Evolutionary conservation across 169 alveolate species (phyloP), one percentile per base, ranked within the genome.

Genomic region (Plasmodium gaboni): DNA sequence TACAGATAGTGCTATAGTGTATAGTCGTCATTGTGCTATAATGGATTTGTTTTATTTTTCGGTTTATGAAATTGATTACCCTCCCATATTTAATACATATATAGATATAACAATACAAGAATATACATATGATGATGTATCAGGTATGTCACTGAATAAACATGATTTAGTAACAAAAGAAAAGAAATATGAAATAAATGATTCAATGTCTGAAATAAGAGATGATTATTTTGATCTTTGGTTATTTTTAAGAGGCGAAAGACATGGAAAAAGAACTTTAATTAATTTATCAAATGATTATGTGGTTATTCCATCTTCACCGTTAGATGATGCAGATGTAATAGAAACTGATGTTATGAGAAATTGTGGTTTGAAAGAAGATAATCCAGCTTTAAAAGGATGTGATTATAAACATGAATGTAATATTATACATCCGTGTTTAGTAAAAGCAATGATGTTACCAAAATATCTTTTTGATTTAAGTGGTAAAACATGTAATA

Each of bases 221-320:
- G 91, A 83, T 57, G 91, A 83, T 68, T 83, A 83, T 48, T 83
- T 83, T 38, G 91, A 83, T 42, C 6, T 83, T 38, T 83, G 91
- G 91, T 19, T 83, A 57, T 63, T 83, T 83, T 48, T 68, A 15
- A 67, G 72, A 61, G 60, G 91, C 15, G 91, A 83, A 68, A 26
- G 44, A 13, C 91, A 83, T 83, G 91, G 91, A 48, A 83, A 83
- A 55, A 68, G 70, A 26, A 61, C 85, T 10, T 42, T 83, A 55
- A 48, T 83, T 48, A 83, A 83, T 83, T 63, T 83, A 44, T 83
- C 91, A 1, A 68, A 83, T 68, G 80, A 83, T 19, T 83, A 83
- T 83, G 44, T 83, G 32, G 42, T 83, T n/a, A 83, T 83, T 53
- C 91, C 91, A 68, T 68, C 91, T 13, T 50, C 91, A 24, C 91